A percentile compares a stretch with the other conserved stretches of the same genome.
These are phyloP conservation scores for Harringtonia lauricola DNA, from an alignment of 2,329 filamentous ascomycete species.

Conservation along the genomic window DNA sequence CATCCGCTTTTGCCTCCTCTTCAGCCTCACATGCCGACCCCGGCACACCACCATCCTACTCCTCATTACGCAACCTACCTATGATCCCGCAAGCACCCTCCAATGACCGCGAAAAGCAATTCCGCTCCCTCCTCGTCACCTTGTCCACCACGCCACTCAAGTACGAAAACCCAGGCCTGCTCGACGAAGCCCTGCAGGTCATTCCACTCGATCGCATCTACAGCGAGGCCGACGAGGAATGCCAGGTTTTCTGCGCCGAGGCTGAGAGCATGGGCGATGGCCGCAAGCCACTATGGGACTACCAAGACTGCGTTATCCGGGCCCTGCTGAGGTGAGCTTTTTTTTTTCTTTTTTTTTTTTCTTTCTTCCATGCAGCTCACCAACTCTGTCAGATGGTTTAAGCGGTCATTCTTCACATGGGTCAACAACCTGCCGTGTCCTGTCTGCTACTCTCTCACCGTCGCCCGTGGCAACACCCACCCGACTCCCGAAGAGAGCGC, in stretches of 20 bases:
- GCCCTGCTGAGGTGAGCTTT: constrained; percentile 78
- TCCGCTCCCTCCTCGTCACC: constrained; percentile 72
- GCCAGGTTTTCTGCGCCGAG: constrained; percentile 75
- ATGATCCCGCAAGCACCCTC: constrained; percentile 62
- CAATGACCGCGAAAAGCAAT: constrained; percentile 56
- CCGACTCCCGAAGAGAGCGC: constrained; percentile 84
- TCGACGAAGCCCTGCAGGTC: constrained; percentile 81
- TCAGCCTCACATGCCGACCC: background rate
- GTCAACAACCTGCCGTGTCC: constrained; percentile 90
- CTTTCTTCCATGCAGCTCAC: constrained; percentile 1
- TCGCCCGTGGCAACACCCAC: constrained; percentile 70
- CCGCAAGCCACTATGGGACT: constrained; percentile 81
- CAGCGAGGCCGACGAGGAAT: constrained; percentile 86
- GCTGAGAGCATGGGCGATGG: constrained; percentile 78
- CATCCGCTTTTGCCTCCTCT: background rate
- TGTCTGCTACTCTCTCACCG: constrained; percentile 70
- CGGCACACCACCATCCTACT: constrained; percentile 34
- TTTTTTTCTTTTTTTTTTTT: constrained; percentile 28
- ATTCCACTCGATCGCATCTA: constrained; percentile 90
- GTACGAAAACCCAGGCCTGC: constrained; percentile 89
- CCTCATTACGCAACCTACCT: constrained; percentile 37
- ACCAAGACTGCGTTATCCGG: constrained; percentile 91
- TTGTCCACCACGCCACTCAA: constrained; percentile 81
- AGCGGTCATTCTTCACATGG: constrained; percentile 88
- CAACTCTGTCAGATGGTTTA: constrained; percentile 65